Evolutionary conservation across 164 flowering plant genomes (phyloP).

Genomic region (grape (Vitis vinifera)): ASM3070453v1 NC_081823.1:25441501-25442000

Average conservation of each 20-base stretch:
- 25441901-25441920: no score
- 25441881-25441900: no score
- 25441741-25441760: neutral
- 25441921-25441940: no score
- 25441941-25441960: no score
- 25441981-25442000: no score
- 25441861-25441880: no score
- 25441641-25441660: slow-evolving; percentile 89
- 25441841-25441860: no score
- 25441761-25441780: neutral
- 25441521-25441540: neutral
- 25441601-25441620: slow-evolving; percentile 49
- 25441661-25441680: slow-evolving; percentile 57
- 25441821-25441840: no score
- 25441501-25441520: neutral
- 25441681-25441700: slow-evolving; percentile 57
- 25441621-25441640: slow-evolving; percentile 69
- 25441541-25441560: slow-evolving; percentile 58
- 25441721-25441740: slow-evolving; percentile 49
- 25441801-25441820: no score
- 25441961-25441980: no score
- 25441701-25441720: slow-evolving; percentile 49
- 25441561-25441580: slow-evolving; percentile 60
- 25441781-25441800: no score
- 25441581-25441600: slow-evolving; percentile 55